Evolutionary conservation across 345 rosid species (phyloP), one percentile per base, ranked within the genome.

Genomic region (Dipteronia dyeriana): DNA sequence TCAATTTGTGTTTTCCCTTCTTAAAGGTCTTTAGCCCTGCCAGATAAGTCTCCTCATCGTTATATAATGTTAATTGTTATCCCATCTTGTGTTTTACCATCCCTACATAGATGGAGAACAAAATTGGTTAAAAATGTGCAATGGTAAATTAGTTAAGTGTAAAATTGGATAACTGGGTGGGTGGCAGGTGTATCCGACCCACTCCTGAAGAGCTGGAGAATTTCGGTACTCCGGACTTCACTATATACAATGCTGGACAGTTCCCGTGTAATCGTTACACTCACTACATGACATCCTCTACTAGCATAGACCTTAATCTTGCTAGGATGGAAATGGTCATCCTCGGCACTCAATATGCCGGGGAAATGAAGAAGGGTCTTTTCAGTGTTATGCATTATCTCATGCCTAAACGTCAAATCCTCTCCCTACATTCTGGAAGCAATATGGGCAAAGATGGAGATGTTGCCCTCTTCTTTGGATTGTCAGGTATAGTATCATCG

Each of bases 361-460:
- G 99, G 82, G 99, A 96, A 85, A 95, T 95, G 99, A 95, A 93
- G 94, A 95, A 95, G 83, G 99, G 99, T 75, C 97, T 95, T 68
- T 95, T 95, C 90, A 74, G 99, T 83, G 96, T 95, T 53, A 95
- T 95, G 98, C 98, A 95, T 86, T 93, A 93, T 91, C 97, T 95
- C 88, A 95, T 95, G 99, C 99, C 98, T 85, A 93, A 88, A 90
- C 98, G 97, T 79, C 91, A 85, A 38, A 92, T 95, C 81, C 97
- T 95, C 79, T 93, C 99, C 74, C 87, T 95, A 60, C 98, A 95
- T 77, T 95, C 99, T 80, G 99, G 99, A 54, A 93, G 97, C 96
- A 95, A 95, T 85, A 92, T 95, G 97, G 99, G 97, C 53, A 93
- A 95, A 88, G 91, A 87, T 80, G 98, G 99, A 86, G 99, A 95